Conservation (phyloP, 129 eudicot genomes). For the Centaurea solstitialis region DNA sequence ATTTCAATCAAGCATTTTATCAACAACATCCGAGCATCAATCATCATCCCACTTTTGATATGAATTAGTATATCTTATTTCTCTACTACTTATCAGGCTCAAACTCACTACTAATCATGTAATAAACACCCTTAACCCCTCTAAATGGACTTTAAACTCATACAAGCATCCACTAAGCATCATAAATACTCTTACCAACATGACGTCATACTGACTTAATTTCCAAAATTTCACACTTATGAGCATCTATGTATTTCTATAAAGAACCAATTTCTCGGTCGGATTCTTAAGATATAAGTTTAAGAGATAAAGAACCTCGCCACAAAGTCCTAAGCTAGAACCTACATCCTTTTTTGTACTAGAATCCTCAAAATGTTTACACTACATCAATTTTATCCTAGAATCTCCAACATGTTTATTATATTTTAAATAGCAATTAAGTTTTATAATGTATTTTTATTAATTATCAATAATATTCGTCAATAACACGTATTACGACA, state of each 20-base stretch:
- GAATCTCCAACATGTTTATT: no score
- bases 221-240: conserved; percentile 65
- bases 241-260: conserved; percentile 63
- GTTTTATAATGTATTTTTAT: no score
- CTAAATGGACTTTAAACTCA: conserved; percentile 62
- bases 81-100: conserved; percentile 72
- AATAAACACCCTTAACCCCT: conserved; percentile 70
- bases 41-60: conserved; percentile 85
- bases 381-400: no score
- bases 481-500: no score
- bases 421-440: no score
- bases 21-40: conserved; percentile 75
- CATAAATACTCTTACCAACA: conserved; percentile 57
- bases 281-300: no score
- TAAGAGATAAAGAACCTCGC: no score
- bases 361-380: no score
- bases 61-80: conserved; percentile 77
- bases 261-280: conserved; percentile 58
- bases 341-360: no score
- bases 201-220: conserved; percentile 41
- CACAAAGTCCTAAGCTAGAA: no score
- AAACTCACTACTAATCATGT: conserved; percentile 49
- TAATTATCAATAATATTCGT: no score
- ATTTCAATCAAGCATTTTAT: conserved; percentile 70
- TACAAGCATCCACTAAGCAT: conserved; percentile 83